Percentiles rank a stretch among this genome's conserved stretches.
Conservation (phyloP, 768 basidiomycete species). For the Tricholoma sp. region DNA sequence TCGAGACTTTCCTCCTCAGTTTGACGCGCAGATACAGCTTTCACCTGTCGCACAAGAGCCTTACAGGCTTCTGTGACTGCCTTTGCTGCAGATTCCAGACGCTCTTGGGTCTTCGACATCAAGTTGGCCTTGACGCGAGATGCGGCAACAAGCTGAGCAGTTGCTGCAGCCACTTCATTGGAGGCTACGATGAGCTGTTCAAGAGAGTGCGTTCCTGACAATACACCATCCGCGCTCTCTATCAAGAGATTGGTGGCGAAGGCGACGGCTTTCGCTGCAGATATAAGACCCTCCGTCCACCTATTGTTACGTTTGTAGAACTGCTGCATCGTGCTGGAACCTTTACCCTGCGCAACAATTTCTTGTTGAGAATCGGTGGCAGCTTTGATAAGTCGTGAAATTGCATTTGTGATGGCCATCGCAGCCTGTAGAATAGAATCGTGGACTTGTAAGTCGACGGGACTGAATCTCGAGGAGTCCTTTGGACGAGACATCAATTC, state of each 20-base stretch:
- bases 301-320: constrained; percentile 99
- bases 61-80: constrained; percentile 98
- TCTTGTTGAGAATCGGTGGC: constrained; percentile 98
- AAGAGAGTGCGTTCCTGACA: constrained; percentile 93
- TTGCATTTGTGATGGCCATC: constrained; percentile 93
- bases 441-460: constrained; percentile 93
- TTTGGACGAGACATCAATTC: constrained; percentile 88
- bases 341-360: constrained; percentile 93
- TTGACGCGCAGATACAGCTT: constrained; percentile 86
- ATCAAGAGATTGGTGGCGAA: constrained; percentile 95
- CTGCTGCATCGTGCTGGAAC: constrained; percentile 87
- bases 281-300: constrained; percentile 99
- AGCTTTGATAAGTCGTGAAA: constrained; percentile 90
- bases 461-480: constrained; percentile 82
- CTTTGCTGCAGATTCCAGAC: constrained; percentile 92
- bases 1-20: constrained; percentile 74
- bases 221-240: constrained; percentile 95
- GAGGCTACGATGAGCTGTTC: constrained; percentile 99
- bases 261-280: constrained; percentile 95
- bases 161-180: constrained; percentile 95
- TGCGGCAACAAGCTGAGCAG: constrained; percentile 97
- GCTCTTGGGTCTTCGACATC: constrained; percentile 98
- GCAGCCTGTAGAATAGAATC: constrained; percentile 94
- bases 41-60: constrained; percentile 94
- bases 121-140: constrained; percentile 97